Percentiles rank a stretch among this genome's conserved stretches.
These are phyloP conservation scores for Fusarium circinatum DNA, from an alignment of 2,329 filamentous ascomycete species.

Conservation along the genomic window DNA sequence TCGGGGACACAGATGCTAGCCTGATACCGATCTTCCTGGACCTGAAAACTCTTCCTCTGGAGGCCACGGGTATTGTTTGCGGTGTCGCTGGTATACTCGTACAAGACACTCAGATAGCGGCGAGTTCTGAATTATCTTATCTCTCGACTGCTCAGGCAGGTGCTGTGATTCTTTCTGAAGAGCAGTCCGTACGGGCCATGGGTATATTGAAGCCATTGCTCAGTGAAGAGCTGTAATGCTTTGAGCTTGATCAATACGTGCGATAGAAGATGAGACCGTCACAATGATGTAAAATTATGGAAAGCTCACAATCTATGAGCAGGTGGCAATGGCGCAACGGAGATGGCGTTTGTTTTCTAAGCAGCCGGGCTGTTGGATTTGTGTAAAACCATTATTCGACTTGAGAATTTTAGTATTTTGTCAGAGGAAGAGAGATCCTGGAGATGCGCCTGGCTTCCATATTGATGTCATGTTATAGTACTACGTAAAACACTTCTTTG, in stretches of 20 bases:
- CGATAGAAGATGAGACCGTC: background rate
- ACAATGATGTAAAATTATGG: constrained; percentile 24
- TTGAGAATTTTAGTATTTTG: constrained; percentile 8
- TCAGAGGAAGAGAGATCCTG: constrained; percentile 27
- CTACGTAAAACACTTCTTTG: constrained; percentile 25
- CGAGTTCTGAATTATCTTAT: constrained; percentile 84
- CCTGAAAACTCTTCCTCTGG: constrained; percentile 80
- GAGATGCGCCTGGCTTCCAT: constrained; percentile 20
- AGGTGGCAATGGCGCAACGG: constrained; percentile 14
- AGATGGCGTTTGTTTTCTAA: constrained; percentile 31
- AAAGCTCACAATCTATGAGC: constrained; percentile 10
- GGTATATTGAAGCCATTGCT: constrained; percentile 70
- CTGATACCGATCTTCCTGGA: constrained; percentile 91
- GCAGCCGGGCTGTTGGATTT: background rate
- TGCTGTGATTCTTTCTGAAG: constrained; percentile 84
- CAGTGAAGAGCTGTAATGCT: constrained; percentile 45
- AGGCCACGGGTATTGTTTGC: constrained; percentile 94
- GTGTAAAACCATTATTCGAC: background rate
- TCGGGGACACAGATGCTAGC: constrained; percentile 77
- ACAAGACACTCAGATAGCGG: constrained; percentile 69
- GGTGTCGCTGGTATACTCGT: constrained; percentile 88
- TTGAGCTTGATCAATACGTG: background rate
- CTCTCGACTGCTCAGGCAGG: constrained; percentile 89
- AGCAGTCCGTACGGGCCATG: constrained; percentile 79
- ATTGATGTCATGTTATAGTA: constrained; percentile 39